Percentiles rank a stretch among this genome's conserved stretches.
Evolutionary conservation across 2,329 filamentous ascomycete genomes (phyloP).

Genomic region (Diplodia scrobiculata): DNA sequence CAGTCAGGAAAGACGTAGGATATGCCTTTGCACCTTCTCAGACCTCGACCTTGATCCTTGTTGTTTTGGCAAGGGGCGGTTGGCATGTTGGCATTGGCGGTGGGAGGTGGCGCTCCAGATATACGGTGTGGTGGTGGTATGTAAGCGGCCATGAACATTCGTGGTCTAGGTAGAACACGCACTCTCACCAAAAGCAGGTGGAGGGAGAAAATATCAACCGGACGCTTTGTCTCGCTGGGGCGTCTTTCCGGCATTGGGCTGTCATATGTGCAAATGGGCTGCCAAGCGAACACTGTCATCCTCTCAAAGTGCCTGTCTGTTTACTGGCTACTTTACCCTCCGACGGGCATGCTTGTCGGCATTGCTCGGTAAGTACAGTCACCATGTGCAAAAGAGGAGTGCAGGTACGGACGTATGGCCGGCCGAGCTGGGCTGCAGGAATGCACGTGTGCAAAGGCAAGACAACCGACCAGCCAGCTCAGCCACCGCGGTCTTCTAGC

Average conservation of each 20-base stretch:
- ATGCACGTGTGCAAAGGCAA: not conserved
- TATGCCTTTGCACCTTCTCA: conserved; percentile 3
- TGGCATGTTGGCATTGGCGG: not conserved
- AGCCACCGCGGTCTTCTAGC: not conserved
- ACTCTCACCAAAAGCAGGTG: not conserved
- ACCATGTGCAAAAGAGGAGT: not conserved
- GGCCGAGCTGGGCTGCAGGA: not conserved
- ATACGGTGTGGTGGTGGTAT: not conserved
- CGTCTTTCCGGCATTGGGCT: not conserved
- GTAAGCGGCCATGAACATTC: not conserved
- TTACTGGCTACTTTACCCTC: not conserved
- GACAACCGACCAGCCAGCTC: not conserved
- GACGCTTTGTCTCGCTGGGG: not conserved
- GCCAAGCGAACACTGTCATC: too few species aligned
- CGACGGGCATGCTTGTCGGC: not conserved
- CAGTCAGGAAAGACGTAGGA: conserved; percentile 5
- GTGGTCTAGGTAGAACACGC: not conserved
- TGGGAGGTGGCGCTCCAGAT: not conserved
- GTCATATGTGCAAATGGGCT: too few species aligned
- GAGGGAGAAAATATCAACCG: not conserved
- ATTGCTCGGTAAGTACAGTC: not conserved
- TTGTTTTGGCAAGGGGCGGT: not conserved
- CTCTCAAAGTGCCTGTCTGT: not conserved
- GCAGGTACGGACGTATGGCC: conserved; percentile 4
- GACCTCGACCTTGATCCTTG: not conserved